Base-by-base conservation (phyloP, 768 basidiomycete species). In the Termitomyces sp. region DNA sequence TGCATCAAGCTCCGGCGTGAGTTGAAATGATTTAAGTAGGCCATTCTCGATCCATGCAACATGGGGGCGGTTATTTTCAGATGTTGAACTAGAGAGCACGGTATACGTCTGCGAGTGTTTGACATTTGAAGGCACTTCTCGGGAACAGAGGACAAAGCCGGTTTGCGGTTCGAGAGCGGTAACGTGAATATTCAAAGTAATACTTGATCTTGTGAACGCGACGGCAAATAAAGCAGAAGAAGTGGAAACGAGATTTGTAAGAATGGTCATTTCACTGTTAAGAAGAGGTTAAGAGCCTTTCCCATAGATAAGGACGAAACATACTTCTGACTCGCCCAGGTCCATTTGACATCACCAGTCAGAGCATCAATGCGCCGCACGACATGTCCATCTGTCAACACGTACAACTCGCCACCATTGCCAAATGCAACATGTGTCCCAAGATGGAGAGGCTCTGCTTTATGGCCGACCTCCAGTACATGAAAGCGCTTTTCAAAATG, bases 261-360 rank as follows among this genome's bases (percentile, higher is more conserved):
- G 85, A 31, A 89, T 73, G 6, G 86, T 76, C 6, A 83, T 76
- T 2, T 85, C 85, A 20, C 93, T 94, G 62, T 9, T 48, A 5
- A 11, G 34, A 5, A 11, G 34, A 22, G 6, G 11, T 11, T 2
- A 48, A 31, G 13, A 22, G 30, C 54, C 24, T 16, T 50, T 37
- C 44, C 20, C 4, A 55, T 31, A 24, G 33, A 9, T 52, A 39
- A n/a, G 50, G 37, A 46, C 41, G 24, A 18, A 42, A 74, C 84
- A 63, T 66, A 92, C 91, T 78, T 80, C 51, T 86, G 80, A 66
- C 90, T 88, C 15, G 77, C 78, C 88, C 91, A 94, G 1, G 72
- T 75, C 94, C 93, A 96, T 27, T 73, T 68, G 1, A 75, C 71
- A 9, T 81, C 74, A 1, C 91, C 91, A 0, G 78, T 80, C 3